Conservation (phyloP, 371 early-diverging fungal genomes). For the Nosema muscidifuracis region DNA sequence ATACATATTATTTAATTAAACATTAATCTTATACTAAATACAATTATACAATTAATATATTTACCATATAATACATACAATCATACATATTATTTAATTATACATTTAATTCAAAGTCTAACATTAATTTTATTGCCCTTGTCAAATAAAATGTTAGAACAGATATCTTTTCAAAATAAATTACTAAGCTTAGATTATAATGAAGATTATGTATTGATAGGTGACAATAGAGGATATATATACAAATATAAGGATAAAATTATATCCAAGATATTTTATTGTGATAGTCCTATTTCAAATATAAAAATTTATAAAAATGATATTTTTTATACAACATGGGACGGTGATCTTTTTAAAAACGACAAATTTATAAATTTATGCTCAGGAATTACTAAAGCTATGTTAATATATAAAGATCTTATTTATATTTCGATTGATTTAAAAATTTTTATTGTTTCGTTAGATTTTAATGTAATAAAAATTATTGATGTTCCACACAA, state of each 20-base stretch:
- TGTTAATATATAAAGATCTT: not conserved
- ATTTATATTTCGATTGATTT: constrained; percentile 23
- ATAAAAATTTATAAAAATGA: not conserved
- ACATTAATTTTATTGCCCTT: too few relatives aligned
- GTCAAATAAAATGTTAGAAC: not conserved
- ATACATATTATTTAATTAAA: too few relatives aligned
- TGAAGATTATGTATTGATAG: not conserved
- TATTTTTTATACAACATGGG: not conserved
- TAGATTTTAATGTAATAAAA: constrained; percentile 17
- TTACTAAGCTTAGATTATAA: not conserved
- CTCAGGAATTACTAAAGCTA: not conserved
- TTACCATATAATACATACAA: too few relatives aligned
- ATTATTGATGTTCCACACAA: constrained; percentile 19
- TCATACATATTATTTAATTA: too few relatives aligned
- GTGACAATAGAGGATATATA: not conserved
- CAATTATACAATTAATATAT: too few relatives aligned
- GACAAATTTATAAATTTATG: not conserved
- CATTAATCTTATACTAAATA: too few relatives aligned
- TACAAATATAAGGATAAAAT: not conserved
- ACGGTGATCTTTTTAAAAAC: not conserved
- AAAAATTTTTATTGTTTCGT: constrained; percentile 9
- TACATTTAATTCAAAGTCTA: too few relatives aligned
- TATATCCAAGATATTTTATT: not conserved
- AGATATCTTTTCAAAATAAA: not conserved
- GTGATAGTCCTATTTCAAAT: not conserved